Evolutionary conservation across 306 rosid genomes (phyloP), one percentile per base, ranked within the genome.

Genomic region (Vigna angularis): DNA sequence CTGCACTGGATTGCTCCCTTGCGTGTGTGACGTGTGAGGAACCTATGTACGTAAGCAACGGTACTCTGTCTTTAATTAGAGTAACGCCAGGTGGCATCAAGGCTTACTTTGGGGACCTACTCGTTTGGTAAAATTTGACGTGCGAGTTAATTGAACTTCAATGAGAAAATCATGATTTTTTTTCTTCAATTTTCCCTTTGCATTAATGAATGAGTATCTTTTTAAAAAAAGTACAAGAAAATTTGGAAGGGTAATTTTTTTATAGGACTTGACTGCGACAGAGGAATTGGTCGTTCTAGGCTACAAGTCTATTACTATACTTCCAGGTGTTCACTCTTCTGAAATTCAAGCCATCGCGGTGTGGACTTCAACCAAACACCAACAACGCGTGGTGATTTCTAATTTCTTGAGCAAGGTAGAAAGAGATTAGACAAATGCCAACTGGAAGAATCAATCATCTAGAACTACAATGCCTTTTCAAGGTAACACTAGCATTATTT

Each of bases 1-100:
- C 5, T 20, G 76, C 56, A 77, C 22, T 0, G 32, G 26, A 48
- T 49, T 3, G 1, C 48, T 9, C 53, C 53, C 12, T 24, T 71
- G 7, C 13, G 16, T 68, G 7, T 50, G 58, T 58, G 86, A 79
- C 83, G 71, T 78, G 22, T 6, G 82, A 79, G 75, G 70, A 85
- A 79, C 74, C 68, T 70, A 10, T 14, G 73, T 57, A 42, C 64
- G 79, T 66, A 10, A 17, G 82, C 79, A 70, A 85, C 20, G 63
- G 66, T 66, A 71, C 83, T 57, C 78, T 73, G 64, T 78, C 75
- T 76, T 77, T 40, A 28, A 72, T 45, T 73, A 12, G 42, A 32
- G 36, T 24, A 62, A 42, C 57, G 78, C 77, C 76, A 83, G 77
- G 85, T 85, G 90, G 73, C 87, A 66, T 56, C 17, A 64, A 63